phyloP scores from a whole-genome alignment of 2,329 filamentous ascomycete species.

The Ilyonectria robusta region DNA sequence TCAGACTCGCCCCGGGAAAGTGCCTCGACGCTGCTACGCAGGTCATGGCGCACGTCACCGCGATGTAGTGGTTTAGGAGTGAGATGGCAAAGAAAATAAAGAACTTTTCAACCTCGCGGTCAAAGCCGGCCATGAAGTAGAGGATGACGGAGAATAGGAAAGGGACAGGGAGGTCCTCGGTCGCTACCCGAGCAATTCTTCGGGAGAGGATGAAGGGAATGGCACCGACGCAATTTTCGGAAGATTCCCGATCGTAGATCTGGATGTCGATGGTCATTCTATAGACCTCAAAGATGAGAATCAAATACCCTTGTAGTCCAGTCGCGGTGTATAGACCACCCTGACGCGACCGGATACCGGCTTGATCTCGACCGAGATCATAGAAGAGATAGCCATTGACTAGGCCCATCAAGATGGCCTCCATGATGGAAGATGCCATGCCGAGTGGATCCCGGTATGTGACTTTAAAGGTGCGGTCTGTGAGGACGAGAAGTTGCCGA shows the following conservation, averaged over 20 bases:
- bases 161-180: conserved; percentile 81
- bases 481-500: conserved; percentile 76
- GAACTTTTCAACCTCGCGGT: conserved; percentile 74
- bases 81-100: conserved; percentile 80
- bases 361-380: conserved; percentile 73
- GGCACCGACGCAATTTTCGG: conserved; percentile 79
- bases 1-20: conserved; percentile 79
- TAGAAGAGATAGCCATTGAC: conserved; percentile 83
- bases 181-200: conserved; percentile 75
- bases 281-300: conserved; percentile 83
- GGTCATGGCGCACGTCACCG: conserved; percentile 78
- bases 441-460: conserved; percentile 85
- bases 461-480: conserved; percentile 77
- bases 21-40: conserved; percentile 76
- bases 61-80: conserved; percentile 80
- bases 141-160: conserved; percentile 79
- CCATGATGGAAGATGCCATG: conserved; percentile 77
- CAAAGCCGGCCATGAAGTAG: conserved; percentile 85
- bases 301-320: conserved; percentile 81
- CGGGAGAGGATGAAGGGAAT: conserved; percentile 79
- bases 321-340: conserved; percentile 81
- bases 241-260: conserved; percentile 81
- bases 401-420: conserved; percentile 79
- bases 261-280: conserved; percentile 81
- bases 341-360: conserved; percentile 81